Conservation (phyloP, 75 land plant species). For the Cryptomeria japonica region DNA sequence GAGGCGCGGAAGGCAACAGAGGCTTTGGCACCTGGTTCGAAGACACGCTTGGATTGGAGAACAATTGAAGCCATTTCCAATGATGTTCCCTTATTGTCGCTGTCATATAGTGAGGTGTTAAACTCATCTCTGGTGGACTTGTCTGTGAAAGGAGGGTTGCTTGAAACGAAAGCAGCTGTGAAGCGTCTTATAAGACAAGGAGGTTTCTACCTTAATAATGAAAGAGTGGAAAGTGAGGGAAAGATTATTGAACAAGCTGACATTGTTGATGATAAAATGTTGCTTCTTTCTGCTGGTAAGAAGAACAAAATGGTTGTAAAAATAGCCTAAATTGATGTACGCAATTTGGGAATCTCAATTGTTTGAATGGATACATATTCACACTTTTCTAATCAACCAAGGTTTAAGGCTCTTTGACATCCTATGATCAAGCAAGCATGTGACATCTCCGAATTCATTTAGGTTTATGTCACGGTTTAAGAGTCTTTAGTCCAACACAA, state of each 20-base stretch:
- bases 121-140: conserved; percentile 75
- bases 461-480: not conserved
- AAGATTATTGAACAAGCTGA: conserved; percentile 66
- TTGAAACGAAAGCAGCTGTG: conserved; percentile 82
- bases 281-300: conserved; percentile 94
- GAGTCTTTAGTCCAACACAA: not conserved
- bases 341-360: not conserved
- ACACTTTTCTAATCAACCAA: not conserved
- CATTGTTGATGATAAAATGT: conserved; percentile 80
- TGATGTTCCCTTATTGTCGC: conserved; percentile 86
- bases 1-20: conserved; percentile 94
- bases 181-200: conserved; percentile 93
- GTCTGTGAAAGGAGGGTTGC: conserved; percentile 75
- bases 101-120: conserved; percentile 56
- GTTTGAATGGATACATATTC: not conserved
- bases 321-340: conserved; percentile 28
- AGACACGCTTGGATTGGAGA: conserved; percentile 69
- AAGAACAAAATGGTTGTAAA: conserved; percentile 93
- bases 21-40: conserved; percentile 91
- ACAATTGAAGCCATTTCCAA: conserved; percentile 80
- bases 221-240: conserved; percentile 76
- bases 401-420: not conserved
- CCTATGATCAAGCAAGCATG: not conserved
- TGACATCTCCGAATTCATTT: not conserved
- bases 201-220: conserved; percentile 91